A percentile compares a stretch with the other conserved stretches of the same genome.
Conservation (phyloP, 345 rosid genomes). For the Eucalyptus tenuipes region DNA sequence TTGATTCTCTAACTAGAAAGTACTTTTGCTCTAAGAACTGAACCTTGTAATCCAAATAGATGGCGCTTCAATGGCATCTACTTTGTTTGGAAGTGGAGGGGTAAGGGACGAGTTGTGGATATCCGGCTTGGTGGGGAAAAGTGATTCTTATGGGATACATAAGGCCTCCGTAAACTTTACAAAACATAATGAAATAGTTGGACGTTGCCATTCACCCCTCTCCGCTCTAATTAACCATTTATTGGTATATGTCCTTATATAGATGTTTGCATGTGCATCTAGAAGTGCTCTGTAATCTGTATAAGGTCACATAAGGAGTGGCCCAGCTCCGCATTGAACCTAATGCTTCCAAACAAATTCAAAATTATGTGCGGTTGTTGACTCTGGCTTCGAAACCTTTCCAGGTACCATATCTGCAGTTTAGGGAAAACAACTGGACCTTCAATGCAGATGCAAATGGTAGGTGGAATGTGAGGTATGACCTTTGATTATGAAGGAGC, state of each 20-base stretch:
- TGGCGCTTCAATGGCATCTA: neutral
- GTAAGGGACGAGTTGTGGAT: neutral
- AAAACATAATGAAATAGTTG: neutral
- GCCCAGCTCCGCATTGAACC: neutral
- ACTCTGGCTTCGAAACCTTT: neutral
- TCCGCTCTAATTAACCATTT: neutral
- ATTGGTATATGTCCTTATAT: neutral
- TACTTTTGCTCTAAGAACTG: neutral
- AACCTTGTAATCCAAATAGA: neutral
- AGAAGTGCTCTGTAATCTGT: neutral
- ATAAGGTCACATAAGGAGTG: neutral
- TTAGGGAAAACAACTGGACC: slow-evolving; percentile 91
- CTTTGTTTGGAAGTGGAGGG: neutral
- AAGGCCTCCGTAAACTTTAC: neutral
- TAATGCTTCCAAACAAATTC: neutral
- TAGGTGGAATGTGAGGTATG: slow-evolving; percentile 58
- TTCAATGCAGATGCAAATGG: slow-evolving; percentile 71
- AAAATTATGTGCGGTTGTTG: neutral
- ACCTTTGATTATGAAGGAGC: neutral
- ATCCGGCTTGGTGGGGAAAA: neutral
- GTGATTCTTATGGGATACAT: neutral
- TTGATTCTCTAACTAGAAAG: neutral
- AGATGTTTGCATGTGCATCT: neutral
- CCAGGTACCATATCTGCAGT: slow-evolving; percentile 82
- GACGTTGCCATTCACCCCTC: neutral